Evolutionary conservation across 2,329 filamentous ascomycete genomes (phyloP).

Genomic region (Cordyceps farinosa): DNA sequence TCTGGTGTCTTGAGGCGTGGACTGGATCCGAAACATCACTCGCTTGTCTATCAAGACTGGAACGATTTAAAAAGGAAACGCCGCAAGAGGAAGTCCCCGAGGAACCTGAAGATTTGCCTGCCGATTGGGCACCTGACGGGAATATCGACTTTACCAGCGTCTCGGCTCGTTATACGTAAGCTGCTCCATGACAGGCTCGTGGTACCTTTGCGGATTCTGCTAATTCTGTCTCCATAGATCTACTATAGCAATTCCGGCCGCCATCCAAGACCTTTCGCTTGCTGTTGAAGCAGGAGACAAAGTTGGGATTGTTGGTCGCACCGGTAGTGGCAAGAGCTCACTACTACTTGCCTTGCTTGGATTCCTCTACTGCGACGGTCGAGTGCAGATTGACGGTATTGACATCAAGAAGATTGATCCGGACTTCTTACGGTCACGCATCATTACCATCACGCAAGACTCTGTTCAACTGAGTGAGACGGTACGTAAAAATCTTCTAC

Average conservation of each 20-base stretch:
- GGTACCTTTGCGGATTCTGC: too few relatives aligned
- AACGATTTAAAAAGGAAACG: background rate
- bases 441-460: conserved; percentile 45
- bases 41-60: background rate
- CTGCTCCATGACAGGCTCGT: too few relatives aligned
- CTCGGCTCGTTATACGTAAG: conserved; percentile 1
- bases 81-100: background rate
- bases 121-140: background rate
- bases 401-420: conserved; percentile 38
- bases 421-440: conserved; percentile 36
- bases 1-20: background rate
- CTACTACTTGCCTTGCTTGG: background rate
- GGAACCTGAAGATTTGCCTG: background rate
- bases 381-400: conserved; percentile 40
- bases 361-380: conserved; percentile 15
- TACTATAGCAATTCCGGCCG: background rate
- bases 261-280: background rate
- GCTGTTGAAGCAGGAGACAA: background rate
- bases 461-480: conserved; percentile 40
- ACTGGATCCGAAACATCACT: conserved; percentile 1
- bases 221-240: background rate
- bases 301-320: background rate
- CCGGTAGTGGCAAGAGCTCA: conserved; percentile 9
- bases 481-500: conserved; percentile 39
- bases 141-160: background rate